Base-by-base conservation (phyloP, 495 filamentous ascomycete species). In the Neurospora sp. region DNA sequence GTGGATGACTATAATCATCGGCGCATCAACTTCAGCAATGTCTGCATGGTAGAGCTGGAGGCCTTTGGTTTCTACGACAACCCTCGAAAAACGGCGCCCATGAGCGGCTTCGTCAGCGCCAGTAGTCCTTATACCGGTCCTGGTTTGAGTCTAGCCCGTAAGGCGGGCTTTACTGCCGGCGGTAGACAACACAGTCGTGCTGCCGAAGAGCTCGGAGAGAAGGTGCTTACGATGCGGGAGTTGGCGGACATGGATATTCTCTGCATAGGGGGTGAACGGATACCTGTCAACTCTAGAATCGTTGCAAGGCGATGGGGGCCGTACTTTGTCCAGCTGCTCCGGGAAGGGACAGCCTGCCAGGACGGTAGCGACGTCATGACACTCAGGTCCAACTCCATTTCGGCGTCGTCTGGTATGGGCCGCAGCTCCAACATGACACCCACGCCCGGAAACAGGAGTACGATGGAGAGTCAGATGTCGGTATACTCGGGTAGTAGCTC, bases 1-100 rank as follows among this genome's bases (percentile, higher is more conserved):
- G 95, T 98, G 0, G 96, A 99, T 73, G 96, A 99, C 78, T 99
- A 99, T 77, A 98, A 98, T 74, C 95, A 99, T 76, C 92, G 96
- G 13, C 90, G 96, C 17, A 97, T 98, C 83, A 99, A 99, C 79
- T 99, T 99, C 81, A 92, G 92, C 11, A 94, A 99, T 79, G 87
- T 98, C 4, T 98, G 95, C 79, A 89, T 97, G 88, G 94, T 99
- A 21, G 96, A 98, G 82, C 84, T 99, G 21, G 96, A 99, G 81
- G 94, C 96, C 0, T 99, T 97, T 84, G 96, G 96, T 1, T 89
- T 99, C 5, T 98, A 97, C 79, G 94, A 98, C 80, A 98, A 98
- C 78, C 93, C 96, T 21, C 88, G 93, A 71, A 89, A 89, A 77
- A 87, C 86, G n/a, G 81, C 88, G 1, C 92, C 94, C 4, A 90